Evolutionary conservation across 805 yeast species (phyloP).

Genomic region (Torulaspora indica): DNA sequence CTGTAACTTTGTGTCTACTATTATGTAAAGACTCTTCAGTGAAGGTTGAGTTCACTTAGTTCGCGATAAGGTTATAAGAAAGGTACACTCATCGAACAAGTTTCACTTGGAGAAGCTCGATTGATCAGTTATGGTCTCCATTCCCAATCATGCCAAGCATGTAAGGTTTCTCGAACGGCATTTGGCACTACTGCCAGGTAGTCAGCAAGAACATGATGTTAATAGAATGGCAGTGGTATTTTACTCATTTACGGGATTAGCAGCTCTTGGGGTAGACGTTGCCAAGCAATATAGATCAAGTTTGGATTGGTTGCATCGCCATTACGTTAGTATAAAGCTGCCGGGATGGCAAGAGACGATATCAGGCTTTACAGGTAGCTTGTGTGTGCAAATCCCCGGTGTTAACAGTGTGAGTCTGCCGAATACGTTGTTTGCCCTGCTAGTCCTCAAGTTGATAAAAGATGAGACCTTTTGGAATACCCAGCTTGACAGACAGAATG

Average conservation of each 20-base stretch:
- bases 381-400: constrained; percentile 14
- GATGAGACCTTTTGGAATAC: constrained; percentile 39
- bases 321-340: constrained; percentile 33
- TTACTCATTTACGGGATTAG: constrained; percentile 58
- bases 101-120: neutral
- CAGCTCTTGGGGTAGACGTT: constrained; percentile 29
- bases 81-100: neutral
- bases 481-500: constrained; percentile 38
- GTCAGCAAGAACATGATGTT: constrained; percentile 59
- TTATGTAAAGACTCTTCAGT: neutral
- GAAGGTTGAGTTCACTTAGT: neutral
- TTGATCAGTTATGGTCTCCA: neutral
- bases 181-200: constrained; percentile 49
- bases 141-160: constrained; percentile 24
- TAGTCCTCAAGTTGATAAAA: constrained; percentile 52
- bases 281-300: constrained; percentile 26
- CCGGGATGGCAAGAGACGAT: constrained; percentile 19
- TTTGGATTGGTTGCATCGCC: constrained; percentile 31
- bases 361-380: constrained; percentile 31
- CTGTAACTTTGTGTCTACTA: neutral
- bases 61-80: neutral
- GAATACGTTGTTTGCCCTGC: constrained; percentile 66
- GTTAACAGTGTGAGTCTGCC: constrained; percentile 52
- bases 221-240: constrained; percentile 65
- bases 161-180: constrained; percentile 47